Base-by-base conservation (phyloP, 768 basidiomycete species). In the Scleroderma bovista region DNA sequence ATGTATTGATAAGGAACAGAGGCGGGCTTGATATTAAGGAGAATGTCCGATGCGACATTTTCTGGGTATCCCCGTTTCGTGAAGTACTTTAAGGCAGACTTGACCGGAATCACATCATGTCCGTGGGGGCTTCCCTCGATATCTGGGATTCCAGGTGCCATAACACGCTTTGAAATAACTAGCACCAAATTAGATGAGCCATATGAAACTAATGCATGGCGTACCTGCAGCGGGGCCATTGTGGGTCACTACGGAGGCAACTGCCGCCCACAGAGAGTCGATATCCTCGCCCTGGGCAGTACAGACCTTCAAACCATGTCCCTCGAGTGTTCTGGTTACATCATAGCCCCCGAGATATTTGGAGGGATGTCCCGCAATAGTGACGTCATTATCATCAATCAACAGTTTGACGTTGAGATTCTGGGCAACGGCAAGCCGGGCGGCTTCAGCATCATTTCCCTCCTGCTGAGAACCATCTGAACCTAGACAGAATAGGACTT, bases 401-500 rank as follows among this genome's bases (percentile, higher is more conserved):
- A 93, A 67, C 49, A 93, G 72, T 69, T 93, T 93, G 66, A 93
- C 79, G 63, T 92, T 90, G 57, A 93, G 73, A 38, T 73, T 68
- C 62, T 92, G 83, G 2, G 91, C 90, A 37, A 91, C 91, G 16
- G 91, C 90, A 29, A 93, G 75, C 16, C 90, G 77, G 13, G 91
- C 91, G 15, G 91, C 91, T 63, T 93, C 91, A 2, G 91, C 90
- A 58, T 93, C 89, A 62, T 93, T 86, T 15, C 91, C 91, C 64
- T 93, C 91, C 65, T 93, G 91, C 63, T 93, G 89, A 4, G 89
- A 91, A 9, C 91, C 91, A 62, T 93, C 91, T 0, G 91, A 93
- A 3, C 91, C 91, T 19, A 93, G 76, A 62, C 84, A 83, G 69
- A 92, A 92, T 11, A 91, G 73, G 42, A 78, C 79, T 70, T 89